Conservation (phyloP, 2,329 filamentous ascomycete species). For the Neofusicoccum kwambonambiense region DNA sequence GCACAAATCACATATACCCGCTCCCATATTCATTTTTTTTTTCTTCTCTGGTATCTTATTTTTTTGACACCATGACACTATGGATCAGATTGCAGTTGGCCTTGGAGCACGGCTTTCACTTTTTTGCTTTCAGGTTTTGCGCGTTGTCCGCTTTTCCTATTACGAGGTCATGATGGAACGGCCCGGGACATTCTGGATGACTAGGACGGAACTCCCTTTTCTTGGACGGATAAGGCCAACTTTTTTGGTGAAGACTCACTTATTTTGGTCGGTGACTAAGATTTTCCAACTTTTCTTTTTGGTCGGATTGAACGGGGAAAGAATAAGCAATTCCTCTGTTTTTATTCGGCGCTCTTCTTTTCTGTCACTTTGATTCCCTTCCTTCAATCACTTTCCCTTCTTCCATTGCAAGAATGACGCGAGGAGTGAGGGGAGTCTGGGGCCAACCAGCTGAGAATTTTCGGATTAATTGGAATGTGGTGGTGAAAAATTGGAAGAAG, state of each 20-base stretch:
- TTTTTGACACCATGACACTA: background rate
- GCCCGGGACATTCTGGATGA: constrained; percentile 2
- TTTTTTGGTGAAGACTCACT: constrained; percentile 1
- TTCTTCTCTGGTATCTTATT: background rate
- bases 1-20: constrained; percentile 14
- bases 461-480: background rate
- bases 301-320: constrained; percentile 13
- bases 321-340: constrained; percentile 3
- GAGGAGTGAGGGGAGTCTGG: background rate
- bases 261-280: constrained; percentile 1
- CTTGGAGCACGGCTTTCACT: constrained; percentile 2
- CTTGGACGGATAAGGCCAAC: background rate
- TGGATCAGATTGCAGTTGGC: constrained; percentile 2
- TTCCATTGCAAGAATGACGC: background rate
- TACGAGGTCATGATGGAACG: constrained; percentile 10
- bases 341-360: background rate
- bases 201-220: background rate
- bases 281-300: background rate
- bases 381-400: background rate
- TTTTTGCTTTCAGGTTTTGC: background rate
- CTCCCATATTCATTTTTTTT: background rate
- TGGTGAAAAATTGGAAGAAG: background rate
- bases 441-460: background rate
- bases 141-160: background rate
- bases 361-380: background rate